Percentiles rank a stretch among this genome's conserved stretches.
phyloP scores from a whole-genome alignment of 2,329 filamentous ascomycete species.

The Phaeosphaeriaceae sp. region DNA sequence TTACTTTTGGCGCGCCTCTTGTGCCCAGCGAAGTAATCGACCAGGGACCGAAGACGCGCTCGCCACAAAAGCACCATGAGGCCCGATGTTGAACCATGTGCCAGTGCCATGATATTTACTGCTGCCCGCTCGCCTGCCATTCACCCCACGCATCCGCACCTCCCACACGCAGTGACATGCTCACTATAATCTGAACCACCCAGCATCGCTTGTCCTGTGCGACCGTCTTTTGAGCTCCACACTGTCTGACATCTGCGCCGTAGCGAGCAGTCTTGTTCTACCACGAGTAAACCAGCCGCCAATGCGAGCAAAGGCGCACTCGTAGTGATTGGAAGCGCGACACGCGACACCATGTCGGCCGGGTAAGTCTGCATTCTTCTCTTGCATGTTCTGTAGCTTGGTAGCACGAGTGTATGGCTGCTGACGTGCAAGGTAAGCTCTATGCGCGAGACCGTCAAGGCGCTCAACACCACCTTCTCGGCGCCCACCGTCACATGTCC shows the following conservation, averaged over 20 bases:
- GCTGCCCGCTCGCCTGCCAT: conserved; percentile 7
- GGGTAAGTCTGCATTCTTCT: conserved; percentile 25
- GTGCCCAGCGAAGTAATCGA: conserved; percentile 7
- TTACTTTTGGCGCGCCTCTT: conserved; percentile 20
- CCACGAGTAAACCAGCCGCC: conserved; percentile 4
- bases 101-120: conserved; percentile 3
- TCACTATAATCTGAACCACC: conserved; percentile 1
- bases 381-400: neutral
- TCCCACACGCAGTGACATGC: conserved; percentile 19
- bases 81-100: conserved; percentile 6
- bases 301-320: conserved; percentile 18
- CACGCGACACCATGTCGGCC: conserved; percentile 23
- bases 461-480: conserved; percentile 54
- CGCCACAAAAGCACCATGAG: conserved; percentile 22
- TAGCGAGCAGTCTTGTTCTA: neutral
- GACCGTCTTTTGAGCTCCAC: conserved; percentile 1
- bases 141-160: conserved; percentile 26
- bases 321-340: conserved; percentile 9
- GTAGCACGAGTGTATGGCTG: neutral
- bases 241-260: neutral
- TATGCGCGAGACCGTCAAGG: conserved; percentile 58
- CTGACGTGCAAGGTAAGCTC: conserved; percentile 44
- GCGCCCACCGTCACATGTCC: conserved; percentile 56
- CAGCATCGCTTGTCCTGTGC: conserved; percentile 1
- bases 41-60: conserved; percentile 9